Conservation (phyloP, 2,329 filamentous ascomycete genomes). For the Leptographium wingfieldii region DNA sequence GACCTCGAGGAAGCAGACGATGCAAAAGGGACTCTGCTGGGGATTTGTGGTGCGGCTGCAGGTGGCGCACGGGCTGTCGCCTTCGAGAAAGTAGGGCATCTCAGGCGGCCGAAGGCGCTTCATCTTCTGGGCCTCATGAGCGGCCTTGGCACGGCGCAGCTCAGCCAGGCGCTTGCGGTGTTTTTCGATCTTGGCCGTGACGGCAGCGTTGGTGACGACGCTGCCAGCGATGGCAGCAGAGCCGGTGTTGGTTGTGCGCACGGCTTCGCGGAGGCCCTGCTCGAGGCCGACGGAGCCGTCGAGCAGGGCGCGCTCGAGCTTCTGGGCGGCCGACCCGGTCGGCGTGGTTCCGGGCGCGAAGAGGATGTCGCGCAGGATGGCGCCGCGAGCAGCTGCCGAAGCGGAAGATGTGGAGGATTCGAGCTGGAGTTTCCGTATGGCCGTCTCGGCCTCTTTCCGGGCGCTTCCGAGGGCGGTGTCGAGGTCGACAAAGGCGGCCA, state of each 20-base stretch:
- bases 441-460: background rate
- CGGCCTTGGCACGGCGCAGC: constrained; percentile 47
- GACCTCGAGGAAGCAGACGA: constrained; percentile 13
- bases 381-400: constrained; percentile 1
- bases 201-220: constrained; percentile 4
- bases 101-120: constrained; percentile 19
- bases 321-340: constrained; percentile 1
- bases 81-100: constrained; percentile 11
- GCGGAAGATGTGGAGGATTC: constrained; percentile 2
- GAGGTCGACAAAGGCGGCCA: background rate
- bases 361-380: constrained; percentile 11
- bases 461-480: background rate
- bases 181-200: constrained; percentile 15
- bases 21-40: constrained; percentile 9
- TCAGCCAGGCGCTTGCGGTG: constrained; percentile 27
- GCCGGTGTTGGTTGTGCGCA: background rate
- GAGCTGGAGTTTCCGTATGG: constrained; percentile 4
- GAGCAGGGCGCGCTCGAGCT: constrained; percentile 4
- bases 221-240: no score
- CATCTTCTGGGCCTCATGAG: constrained; percentile 33
- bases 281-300: constrained; percentile 7
- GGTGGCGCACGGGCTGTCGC: constrained; percentile 5
- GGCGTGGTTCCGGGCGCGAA: constrained; percentile 4
- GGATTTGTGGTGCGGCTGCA: constrained; percentile 8
- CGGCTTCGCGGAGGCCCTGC: constrained; percentile 6